Evolutionary conservation across 192 early-diverging fungal species (phyloP), one percentile per base, ranked within the genome.

Genomic region (Backusella morwellensis): DNA sequence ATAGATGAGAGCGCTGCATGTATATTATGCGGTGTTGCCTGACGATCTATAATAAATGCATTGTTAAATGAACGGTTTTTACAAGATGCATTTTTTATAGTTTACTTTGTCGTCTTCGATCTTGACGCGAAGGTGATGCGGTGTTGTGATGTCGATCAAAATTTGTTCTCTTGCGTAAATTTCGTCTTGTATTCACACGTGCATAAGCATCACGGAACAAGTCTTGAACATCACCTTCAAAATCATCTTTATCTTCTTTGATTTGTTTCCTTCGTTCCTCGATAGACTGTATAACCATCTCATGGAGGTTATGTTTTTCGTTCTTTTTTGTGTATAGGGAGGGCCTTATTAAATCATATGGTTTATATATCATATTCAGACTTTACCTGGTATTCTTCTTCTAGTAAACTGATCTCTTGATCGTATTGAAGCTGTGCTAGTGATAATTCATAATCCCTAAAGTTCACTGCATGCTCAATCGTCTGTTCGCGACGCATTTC

Each of bases 221-320:
- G 6, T 67, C 68, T 26, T 75, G 34, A 29, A 63, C 52, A 6
- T 79, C 66, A 23, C 50, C 35, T 29, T 74, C 76, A 21, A 23
- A n/a, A 68, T 82, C 80, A 3, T 82, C 80, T 41, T 73, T 72
- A 47, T 81, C 80, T 41, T 81, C 80, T 29, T 77, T 77, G 11
- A 82, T 78, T 44, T 73, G 69, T 47, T 78, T 82, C 67, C 70
- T 73, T 35, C 68, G 66, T 5, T 82, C 80, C 42, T 77, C 80
- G 56, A 82, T 82, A 1, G 74, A 74, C 6, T 54, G 52, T 73
- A 82, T 66, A 8, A 82, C 40, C 35, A 73, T 70, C 12, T 82
- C 80, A 71, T 77, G 73, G 26, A 82, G 35, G 17, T 70, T 74
- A 42, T 82, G 54, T 40, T 56, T 69, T 68, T 82, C 80, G 36